phyloP scores from a whole-genome alignment of 2,329 filamentous ascomycete genomes.

The Alternaria postmessia region DNA sequence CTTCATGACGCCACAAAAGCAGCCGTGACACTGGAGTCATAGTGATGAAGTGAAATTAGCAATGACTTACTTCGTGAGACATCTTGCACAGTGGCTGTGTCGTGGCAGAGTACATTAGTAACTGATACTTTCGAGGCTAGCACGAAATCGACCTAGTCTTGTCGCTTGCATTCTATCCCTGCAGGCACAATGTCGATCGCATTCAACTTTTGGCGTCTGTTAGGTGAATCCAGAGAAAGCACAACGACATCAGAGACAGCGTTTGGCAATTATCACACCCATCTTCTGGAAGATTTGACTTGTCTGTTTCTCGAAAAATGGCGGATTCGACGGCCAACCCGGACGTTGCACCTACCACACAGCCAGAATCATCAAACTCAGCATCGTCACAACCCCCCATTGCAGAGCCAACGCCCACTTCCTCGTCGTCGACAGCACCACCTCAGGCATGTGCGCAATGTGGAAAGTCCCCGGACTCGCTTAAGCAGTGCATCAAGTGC shows the following conservation, averaged over 20 bases:
- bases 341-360: neutral
- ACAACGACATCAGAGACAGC: conserved; percentile 3
- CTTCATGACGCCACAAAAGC: too few relatives aligned
- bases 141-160: neutral
- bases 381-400: conserved; percentile 2
- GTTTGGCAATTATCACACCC: neutral
- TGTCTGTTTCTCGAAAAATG: neutral
- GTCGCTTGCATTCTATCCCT: conserved; percentile 8
- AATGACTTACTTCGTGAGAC: neutral
- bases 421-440: conserved; percentile 23
- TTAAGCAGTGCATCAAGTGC: conserved; percentile 52
- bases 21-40: too few relatives aligned
- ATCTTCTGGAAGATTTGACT: neutral
- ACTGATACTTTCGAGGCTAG: neutral
- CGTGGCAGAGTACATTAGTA: neutral
- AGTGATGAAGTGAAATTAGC: too few relatives aligned
- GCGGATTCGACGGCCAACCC: neutral
- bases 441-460: conserved; percentile 36
- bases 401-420: conserved; percentile 1
- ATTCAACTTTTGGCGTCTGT: conserved; percentile 9
- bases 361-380: conserved; percentile 1
- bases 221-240: neutral
- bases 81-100: neutral
- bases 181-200: conserved; percentile 13
- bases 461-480: conserved; percentile 22